Evolutionary conservation across 1,284 basidiomycete genomes (phyloP).

Genomic region (Cutaneotrichosporon cavernicola): DNA sequence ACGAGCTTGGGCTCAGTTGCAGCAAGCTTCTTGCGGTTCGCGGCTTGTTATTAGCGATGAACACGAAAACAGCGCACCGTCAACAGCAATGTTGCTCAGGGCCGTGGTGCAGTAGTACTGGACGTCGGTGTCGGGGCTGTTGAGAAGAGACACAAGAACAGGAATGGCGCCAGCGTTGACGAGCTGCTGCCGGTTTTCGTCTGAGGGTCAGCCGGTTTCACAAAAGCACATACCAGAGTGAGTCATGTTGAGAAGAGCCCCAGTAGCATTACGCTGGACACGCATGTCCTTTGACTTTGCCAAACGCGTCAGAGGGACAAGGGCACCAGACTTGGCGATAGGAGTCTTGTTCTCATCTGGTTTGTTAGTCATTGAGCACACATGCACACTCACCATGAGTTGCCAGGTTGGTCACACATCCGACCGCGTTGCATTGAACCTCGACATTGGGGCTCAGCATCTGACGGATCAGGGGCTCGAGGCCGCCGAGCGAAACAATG

Average conservation of each 20-base stretch:
- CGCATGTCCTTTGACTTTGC: constrained; percentile 99
- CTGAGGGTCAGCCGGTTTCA: constrained; percentile 53
- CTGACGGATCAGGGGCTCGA: constrained; percentile 96
- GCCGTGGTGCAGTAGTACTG: constrained; percentile 99
- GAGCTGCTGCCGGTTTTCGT: constrained; percentile 97
- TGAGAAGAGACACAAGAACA: constrained; percentile 90
- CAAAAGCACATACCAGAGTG: constrained; percentile 71
- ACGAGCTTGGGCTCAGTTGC: constrained; percentile 94
- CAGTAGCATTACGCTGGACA: constrained; percentile 97
- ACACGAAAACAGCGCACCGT: constrained; percentile 60
- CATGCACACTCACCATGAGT: constrained; percentile 75
- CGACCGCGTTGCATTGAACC: constrained; percentile 99
- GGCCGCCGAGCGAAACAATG: constrained; percentile 95
- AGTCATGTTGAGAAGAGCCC: constrained; percentile 98
- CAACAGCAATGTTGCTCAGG: constrained; percentile 96
- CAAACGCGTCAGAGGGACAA: constrained; percentile 92
- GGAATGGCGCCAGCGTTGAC: constrained; percentile 99
- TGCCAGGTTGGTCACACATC: constrained; percentile 97
- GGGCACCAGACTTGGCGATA: constrained; percentile 97
- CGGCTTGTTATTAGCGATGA: constrained; percentile 54
- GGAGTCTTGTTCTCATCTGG: constrained; percentile 98
- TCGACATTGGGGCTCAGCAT: constrained; percentile 98
- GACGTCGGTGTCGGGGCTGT: constrained; percentile 97
- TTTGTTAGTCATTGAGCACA: constrained; percentile 15
- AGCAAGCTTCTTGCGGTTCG: constrained; percentile 93